Base-by-base conservation (phyloP, 805 yeast genomes). In the Ogataea kodamae region DNA sequence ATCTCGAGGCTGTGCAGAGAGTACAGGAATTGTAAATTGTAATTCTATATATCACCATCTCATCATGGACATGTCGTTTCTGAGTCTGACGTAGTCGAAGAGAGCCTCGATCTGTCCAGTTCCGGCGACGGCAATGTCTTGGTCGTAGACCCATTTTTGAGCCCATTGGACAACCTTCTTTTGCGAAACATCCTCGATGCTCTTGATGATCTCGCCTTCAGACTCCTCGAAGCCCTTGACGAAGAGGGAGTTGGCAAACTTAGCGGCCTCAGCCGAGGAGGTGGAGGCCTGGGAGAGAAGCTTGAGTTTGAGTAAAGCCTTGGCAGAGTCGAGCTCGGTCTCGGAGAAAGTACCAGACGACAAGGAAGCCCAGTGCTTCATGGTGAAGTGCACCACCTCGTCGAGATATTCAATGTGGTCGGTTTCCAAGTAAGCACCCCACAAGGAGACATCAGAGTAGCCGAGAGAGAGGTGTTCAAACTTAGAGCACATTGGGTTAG, bases 11-110 rank as follows among this genome's bases (percentile, higher is more conserved):
- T n/a, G n/a, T n/a, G n/a, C n/a, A n/a, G n/a, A n/a, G n/a, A n/a
- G n/a, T n/a, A n/a, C n/a, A n/a, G n/a, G n/a, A n/a, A n/a, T n/a
- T n/a, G n/a, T n/a, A n/a, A 22, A 11, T 19, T 18, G 19, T 23
- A 12, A 8, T 19, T 26, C 36, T 32, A 32, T 25, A 25, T 28
- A 27, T 62, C 61, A 76, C 81, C 81, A 76, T 81, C 94, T 83
- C 79, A 82, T 70, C 85, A 81, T 75, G 55, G 92, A 76, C 88
- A 85, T 84, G 56, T 81, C 89, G 66, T 79, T 81, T 80, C 95
- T 81, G 62, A 78, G 67, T 78, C 90, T 80, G 76, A 68, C 71
- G 77, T 84, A 84, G 64, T 84, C 95, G 59, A 83, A 69, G 64
- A 84, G 69, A 48, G 70, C 86, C 73, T 84, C 95, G 67, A 81